Percentiles rank a stretch among this genome's conserved stretches.
These are phyloP conservation scores for Aeminium ludgeri DNA, from an alignment of 495 filamentous ascomycete species.

Conservation along the genomic window DNA sequence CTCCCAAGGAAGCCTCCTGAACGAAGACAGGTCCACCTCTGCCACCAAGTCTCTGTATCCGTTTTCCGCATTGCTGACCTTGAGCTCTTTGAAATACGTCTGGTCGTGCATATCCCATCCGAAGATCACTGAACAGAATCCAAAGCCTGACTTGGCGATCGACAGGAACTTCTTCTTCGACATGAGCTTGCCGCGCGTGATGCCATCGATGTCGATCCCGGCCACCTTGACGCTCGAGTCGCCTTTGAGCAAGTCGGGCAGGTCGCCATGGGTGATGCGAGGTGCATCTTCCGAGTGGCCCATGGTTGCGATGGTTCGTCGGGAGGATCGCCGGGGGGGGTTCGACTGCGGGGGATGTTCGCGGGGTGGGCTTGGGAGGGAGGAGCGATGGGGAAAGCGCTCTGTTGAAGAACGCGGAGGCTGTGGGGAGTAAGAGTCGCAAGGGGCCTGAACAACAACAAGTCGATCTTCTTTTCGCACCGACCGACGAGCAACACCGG, in stretches of 20 bases:
- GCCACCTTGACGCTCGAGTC: slow-evolving; percentile 79
- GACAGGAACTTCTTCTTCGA: slow-evolving; percentile 93
- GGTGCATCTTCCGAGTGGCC: slow-evolving; percentile 6
- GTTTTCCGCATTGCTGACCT: slow-evolving; percentile 81
- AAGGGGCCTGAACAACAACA: no score
- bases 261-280: slow-evolving; percentile 42
- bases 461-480: no score
- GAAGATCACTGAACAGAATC: slow-evolving; percentile 92
- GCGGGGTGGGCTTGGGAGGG: background rate
- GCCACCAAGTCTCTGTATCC: slow-evolving; percentile 85
- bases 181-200: slow-evolving; percentile 82
- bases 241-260: slow-evolving; percentile 47
- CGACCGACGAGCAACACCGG: no score
- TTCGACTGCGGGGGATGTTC: background rate
- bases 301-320: slow-evolving; percentile 6
- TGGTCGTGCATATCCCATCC: slow-evolving; percentile 98
- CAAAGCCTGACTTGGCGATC: slow-evolving; percentile 68
- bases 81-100: slow-evolving; percentile 70
- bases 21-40: slow-evolving; percentile 62
- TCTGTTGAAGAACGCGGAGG: slow-evolving; percentile 2
- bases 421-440: no score
- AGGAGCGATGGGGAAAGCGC: background rate
- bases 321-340: background rate
- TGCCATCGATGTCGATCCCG: slow-evolving; percentile 80
- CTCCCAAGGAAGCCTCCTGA: slow-evolving; percentile 90